Evolutionary conservation across 805 yeast genomes (phyloP).

Genomic region (Candida khao-thaluensis): DNA sequence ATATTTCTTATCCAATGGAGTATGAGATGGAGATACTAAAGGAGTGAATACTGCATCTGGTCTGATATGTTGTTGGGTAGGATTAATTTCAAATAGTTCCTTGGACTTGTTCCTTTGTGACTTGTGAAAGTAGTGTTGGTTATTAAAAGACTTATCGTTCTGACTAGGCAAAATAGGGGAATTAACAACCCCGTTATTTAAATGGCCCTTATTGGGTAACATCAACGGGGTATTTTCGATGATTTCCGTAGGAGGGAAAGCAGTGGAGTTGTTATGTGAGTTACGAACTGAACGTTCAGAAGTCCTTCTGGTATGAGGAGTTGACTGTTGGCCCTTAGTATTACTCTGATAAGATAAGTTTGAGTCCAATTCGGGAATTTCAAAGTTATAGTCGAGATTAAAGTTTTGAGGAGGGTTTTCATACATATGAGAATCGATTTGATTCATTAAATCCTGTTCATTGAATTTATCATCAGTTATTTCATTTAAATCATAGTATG

Average conservation of each 20-base stretch:
- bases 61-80: constrained; percentile 36
- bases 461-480: constrained; percentile 17
- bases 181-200: constrained; percentile 16
- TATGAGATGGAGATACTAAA: constrained; percentile 70
- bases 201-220: constrained; percentile 11
- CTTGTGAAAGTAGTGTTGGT: constrained; percentile 41
- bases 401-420: constrained; percentile 14
- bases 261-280: constrained; percentile 9
- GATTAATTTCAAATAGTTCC: constrained; percentile 15
- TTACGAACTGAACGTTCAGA: background rate
- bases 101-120: constrained; percentile 18
- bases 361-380: constrained; percentile 6
- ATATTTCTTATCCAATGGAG: constrained; percentile 50
- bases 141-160: constrained; percentile 40
- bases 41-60: constrained; percentile 73
- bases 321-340: background rate
- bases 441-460: constrained; percentile 26
- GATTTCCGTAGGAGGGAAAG: constrained; percentile 15
- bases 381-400: constrained; percentile 13
- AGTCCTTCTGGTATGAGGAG: background rate
- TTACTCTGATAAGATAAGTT: constrained; percentile 1
- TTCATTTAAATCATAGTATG: constrained; percentile 18
- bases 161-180: constrained; percentile 44
- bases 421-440: constrained; percentile 30
- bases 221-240: constrained; percentile 14